A percentile compares a stretch with the other conserved stretches of the same genome.
Conservation (phyloP, 305 asterid genomes). For the Fraxinus angustifolia region DNA sequence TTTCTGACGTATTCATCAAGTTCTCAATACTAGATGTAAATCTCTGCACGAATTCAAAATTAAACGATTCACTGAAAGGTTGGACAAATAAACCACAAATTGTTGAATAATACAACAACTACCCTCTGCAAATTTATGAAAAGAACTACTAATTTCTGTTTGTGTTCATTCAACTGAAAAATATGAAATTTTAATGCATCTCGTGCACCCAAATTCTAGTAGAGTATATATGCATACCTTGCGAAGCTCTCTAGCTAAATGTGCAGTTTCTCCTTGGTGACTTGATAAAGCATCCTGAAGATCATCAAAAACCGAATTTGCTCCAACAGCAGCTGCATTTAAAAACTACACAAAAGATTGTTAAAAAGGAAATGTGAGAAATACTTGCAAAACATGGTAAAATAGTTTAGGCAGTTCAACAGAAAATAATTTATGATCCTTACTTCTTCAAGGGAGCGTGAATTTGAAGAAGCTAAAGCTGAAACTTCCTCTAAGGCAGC, state of each 20-base stretch:
- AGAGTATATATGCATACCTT: constrained; percentile 41
- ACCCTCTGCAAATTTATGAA: neutral
- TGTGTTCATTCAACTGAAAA: neutral
- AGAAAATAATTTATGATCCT: constrained; percentile 9
- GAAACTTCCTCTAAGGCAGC: constrained; percentile 66
- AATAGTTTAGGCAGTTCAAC: neutral
- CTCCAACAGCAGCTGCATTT: constrained; percentile 47
- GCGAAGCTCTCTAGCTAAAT: constrained; percentile 67
- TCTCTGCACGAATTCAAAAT: constrained; percentile 37
- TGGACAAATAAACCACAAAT: neutral
- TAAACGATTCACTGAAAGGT: constrained; percentile 5
- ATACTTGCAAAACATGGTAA: neutral
- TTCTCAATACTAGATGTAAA: constrained; percentile 44
- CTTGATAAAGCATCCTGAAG: constrained; percentile 53
- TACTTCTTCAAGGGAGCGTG: constrained; percentile 50
- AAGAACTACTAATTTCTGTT: neutral
- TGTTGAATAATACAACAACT: neutral
- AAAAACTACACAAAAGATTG: constrained; percentile 41
- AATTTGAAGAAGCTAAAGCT: constrained; percentile 41
- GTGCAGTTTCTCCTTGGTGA: constrained; percentile 65
- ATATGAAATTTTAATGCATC: neutral
- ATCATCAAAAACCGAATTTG: constrained; percentile 49
- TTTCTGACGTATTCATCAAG: constrained; percentile 45
- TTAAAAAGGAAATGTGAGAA: constrained; percentile 14
- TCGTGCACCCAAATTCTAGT: neutral